Conservation (phyloP, 192 early-diverging fungal species). For the Coemansia sp. region DNA sequence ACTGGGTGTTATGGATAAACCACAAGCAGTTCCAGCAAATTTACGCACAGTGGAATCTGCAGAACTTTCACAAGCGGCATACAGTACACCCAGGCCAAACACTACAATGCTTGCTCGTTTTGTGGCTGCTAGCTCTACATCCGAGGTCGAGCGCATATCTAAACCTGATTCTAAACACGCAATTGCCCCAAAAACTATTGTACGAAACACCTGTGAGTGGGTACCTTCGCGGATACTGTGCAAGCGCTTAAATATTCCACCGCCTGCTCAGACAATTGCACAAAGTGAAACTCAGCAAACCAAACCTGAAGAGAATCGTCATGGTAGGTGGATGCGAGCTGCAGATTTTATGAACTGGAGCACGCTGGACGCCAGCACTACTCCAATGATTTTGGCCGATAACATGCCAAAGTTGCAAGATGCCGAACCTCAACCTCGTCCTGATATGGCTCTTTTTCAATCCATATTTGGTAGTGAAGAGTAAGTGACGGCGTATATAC, state of each 20-base stretch:
- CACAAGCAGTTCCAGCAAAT: not conserved
- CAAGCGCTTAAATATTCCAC: constrained; percentile 32
- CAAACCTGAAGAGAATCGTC: not conserved
- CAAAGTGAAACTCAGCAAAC: not conserved
- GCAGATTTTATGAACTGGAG: constrained; percentile 18
- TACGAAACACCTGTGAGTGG: constrained; percentile 24
- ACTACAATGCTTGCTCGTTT: constrained; percentile 27
- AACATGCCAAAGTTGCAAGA: not conserved
- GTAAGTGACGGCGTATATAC: not conserved
- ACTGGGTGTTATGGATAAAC: not conserved
- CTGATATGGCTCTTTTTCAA: constrained; percentile 27
- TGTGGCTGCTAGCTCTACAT: not conserved
- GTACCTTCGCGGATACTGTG: constrained; percentile 26
- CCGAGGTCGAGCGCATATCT: not conserved
- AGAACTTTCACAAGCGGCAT: not conserved
- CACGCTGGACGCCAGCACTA: not conserved
- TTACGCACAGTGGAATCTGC: not conserved
- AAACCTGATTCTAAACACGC: not conserved
- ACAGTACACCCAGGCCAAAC: not conserved
- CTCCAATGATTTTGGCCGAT: not conserved
- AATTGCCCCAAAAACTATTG: not conserved
- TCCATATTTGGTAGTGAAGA: constrained; percentile 30
- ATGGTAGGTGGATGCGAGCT: constrained; percentile 12
- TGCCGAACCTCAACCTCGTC: not conserved
- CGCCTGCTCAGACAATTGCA: constrained; percentile 10